Evolutionary conservation across 768 basidiomycete species (phyloP), one percentile per base, ranked within the genome.

Genomic region (Pisolithus tinctorius): DNA sequence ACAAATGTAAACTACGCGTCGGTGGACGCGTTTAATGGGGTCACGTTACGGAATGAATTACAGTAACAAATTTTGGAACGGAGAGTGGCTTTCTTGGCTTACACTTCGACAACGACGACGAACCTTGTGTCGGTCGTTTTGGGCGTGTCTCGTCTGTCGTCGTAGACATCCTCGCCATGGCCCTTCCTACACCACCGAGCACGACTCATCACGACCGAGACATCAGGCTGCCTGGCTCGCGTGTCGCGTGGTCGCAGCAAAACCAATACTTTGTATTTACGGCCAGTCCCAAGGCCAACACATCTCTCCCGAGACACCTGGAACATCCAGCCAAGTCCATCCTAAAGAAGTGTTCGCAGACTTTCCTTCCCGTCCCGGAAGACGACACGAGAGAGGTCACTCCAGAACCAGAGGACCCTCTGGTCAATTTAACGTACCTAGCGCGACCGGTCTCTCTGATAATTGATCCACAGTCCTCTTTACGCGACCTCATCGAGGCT

Each of bases 321-420:
- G 64, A 69, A 14, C 71, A 58, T 13, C 86, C 86, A 0, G 50
- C 67, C 20, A 85, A 77, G 55, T 86, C 88, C 6, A 90, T 90
- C 51, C 75, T 91, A 34, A 91, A 90, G 68, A 80, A 75, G 58
- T 56, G 57, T 56, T 46, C 51, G 40, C 60, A 71, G 25, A 54
- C 59, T 8, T 52, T 65, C 20, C 67, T 76, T 20, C 64, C 74
- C 1, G 60, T 64, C 3, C 53, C 73, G 3, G 71, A 79, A n/a
- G 71, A 75, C 45, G 68, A 66, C 25, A 65, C 69, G 47, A 78
- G 88, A 50, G 82, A 88, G 51, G 66, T 73, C 13, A 91, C 89
- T 0, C 90, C 89, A n/a, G 88, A 88, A 59, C 89, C 90, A 2
- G 67, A 69, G 2, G 80, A 83, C 58, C 85, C 87, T 10, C 73